Base-by-base conservation (phyloP, 2,329 filamentous ascomycete species). In the Stemphylium beticola region DNA sequence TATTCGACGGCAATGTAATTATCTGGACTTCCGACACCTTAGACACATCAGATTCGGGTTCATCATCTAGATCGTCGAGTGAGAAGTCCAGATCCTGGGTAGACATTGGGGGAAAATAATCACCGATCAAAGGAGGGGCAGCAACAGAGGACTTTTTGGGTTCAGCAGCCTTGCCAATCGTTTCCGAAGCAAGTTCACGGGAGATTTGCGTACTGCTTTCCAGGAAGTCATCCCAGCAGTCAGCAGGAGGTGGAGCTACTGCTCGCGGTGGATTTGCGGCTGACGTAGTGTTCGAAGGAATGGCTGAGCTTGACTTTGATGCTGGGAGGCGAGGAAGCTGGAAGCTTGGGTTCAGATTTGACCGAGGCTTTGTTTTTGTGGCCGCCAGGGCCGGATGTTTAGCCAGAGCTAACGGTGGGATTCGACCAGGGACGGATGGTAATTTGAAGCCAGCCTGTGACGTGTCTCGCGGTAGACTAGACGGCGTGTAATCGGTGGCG, bases 161-260 rank as follows among this genome's bases (percentile, higher is more conserved):
- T 4, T 14, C 9, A 18, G 7, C 4, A 8, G 7, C n/a, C 7
- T n/a, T 22, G 12, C 31, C 6, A 4, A 7, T 24, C 15, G 9
- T 22, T 12, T 70, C 71, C 14, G 52, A 55, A 3, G 65, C 67
- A 8, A 81, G 62, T 29, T 81, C 78, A 8, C 78, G 73, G 6
- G 77, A 77, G 32, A 81, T 77, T 53, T 81, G 78, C 0, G 78
- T 78, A 32, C 72, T 75, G 53, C 72, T 78, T n/a, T 76, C 78
- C 2, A 81, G 66, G n/a, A 79, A 77, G 36, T 77, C 72, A 45
- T 70, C 73, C 73, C 73, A 75, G 3, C 56, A 60, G 34, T 75
- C 73, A 0, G 56, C 18, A 2, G 55, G 26, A 2, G 55, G 18
- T 8, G 22, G 5, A 5, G 31, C 3, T n/a, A 42, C 12, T 4